Evolutionary conservation across 1,284 basidiomycete species (phyloP).

Genomic region (Heterobasidion irregulare): DNA sequence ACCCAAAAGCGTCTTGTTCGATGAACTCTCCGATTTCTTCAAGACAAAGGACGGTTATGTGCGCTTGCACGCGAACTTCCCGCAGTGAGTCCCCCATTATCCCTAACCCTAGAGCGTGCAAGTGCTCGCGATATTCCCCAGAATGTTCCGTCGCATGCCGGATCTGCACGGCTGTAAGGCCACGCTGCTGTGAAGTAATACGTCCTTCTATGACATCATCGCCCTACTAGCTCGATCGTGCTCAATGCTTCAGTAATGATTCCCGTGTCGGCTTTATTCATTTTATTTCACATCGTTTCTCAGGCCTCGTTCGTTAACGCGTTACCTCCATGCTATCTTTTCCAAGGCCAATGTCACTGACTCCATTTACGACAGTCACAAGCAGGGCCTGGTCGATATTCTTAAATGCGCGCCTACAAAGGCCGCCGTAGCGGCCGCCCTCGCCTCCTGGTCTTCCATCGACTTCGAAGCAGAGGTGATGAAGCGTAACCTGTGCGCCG

Average conservation of each 20-base stretch:
- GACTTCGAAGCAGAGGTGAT: conserved; percentile 45
- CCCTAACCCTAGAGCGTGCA: not conserved
- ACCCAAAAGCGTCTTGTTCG: conserved; percentile 31
- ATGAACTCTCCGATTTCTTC: conserved; percentile 46
- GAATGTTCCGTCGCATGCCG: not conserved
- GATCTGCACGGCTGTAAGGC: not conserved
- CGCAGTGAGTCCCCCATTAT: conserved; percentile 41
- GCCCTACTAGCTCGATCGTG: too few relatives aligned
- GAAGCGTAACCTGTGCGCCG: conserved; percentile 40
- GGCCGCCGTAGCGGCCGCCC: conserved; percentile 30
- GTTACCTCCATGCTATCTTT: too few relatives aligned
- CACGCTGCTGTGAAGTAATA: too few relatives aligned
- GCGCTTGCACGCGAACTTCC: conserved; percentile 57
- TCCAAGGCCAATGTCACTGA: not conserved
- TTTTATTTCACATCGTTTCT: not conserved
- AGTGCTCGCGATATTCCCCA: not conserved
- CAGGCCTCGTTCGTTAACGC: too few relatives aligned
- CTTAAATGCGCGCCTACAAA: conserved; percentile 28
- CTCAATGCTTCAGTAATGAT: too few relatives aligned
- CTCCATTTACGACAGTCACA: conserved; percentile 30
- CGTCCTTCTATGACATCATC: too few relatives aligned
- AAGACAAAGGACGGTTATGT: conserved; percentile 43
- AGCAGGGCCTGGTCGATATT: conserved; percentile 41
- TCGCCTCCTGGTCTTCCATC: conserved; percentile 35
- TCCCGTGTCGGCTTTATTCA: not conserved